Evolutionary conservation across 495 filamentous ascomycete species (phyloP), one percentile per base, ranked within the genome.

Genomic region (Endocarpon pusillum): DNA sequence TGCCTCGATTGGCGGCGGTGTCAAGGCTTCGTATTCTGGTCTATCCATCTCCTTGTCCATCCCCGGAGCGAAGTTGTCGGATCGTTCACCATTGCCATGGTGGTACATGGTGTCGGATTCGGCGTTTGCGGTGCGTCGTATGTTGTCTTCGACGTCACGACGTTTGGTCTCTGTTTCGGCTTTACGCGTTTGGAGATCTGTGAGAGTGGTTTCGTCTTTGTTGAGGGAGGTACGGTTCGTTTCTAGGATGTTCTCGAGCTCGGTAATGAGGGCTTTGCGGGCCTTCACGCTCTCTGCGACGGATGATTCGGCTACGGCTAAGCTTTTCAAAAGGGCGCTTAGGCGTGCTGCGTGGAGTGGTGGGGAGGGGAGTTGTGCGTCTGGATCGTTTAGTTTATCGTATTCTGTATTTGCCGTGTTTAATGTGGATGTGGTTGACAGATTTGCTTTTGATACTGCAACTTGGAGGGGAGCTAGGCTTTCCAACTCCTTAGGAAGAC

Each of bases 271-370:
- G 15, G 73, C 66, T 25, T 67, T 67, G 12, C 91, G 79, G 2
- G 85, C 81, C 46, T 87, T 86, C 48, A 99, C 82, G 39, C 78
- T 78, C 38, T 91, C 83, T 3, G 81, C 77, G 1, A 96, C 81
- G 0, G 86, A 86, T 26, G 73, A 78, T 54, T 96, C 84, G n/a
- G 89, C 89, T 36, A 71, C 82, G 21, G 85, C 83, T 11, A 99
- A 68, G 2, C 70, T 73, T 57, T 89, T 93, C 32, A 96, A 64
- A 5, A 99, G 61, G 3, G 81, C 74, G 41, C 75, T 82, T 14
- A 97, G 75, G 11, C 84, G 78, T 19, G 91, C 91, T 1, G 89
- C 89, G 48, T 91, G 79, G 7, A 96, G 85, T 1, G 89, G 85
- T 6, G 85, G 73, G 0, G 80, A 69, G 3, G 86, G 82, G 4